These are phyloP conservation scores for Annulohypoxylon moriforme DNA, from an alignment of 495 filamentous ascomycete genomes.

Conservation along the genomic window DNA sequence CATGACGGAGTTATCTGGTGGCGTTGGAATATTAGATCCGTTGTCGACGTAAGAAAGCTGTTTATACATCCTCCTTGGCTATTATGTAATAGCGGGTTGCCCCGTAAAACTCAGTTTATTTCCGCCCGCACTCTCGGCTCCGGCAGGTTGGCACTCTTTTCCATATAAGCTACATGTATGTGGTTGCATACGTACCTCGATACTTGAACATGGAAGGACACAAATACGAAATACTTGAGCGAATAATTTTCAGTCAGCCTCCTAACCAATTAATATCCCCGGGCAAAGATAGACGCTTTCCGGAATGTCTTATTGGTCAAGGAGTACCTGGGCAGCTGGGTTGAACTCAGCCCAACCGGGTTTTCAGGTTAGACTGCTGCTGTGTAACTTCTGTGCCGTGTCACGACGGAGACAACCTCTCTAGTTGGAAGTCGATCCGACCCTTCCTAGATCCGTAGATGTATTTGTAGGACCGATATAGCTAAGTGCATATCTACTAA, in stretches of 20 bases:
- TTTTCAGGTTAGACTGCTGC: background rate
- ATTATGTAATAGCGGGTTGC: conserved; percentile 3
- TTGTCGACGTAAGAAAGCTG: background rate
- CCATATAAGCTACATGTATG: background rate
- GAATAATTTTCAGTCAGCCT: background rate
- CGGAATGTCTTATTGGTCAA: conserved; percentile 12
- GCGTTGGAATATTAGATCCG: background rate
- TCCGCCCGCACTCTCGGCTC: conserved; percentile 1
- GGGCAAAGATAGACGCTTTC: background rate
- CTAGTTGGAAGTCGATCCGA: conserved; percentile 11
- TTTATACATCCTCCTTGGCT: background rate
- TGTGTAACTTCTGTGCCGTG: conserved; percentile 21
- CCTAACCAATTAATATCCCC: background rate
- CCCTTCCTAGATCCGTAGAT: background rate
- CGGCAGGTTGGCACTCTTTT: conserved; percentile 3
- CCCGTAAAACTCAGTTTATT: conserved; percentile 6
- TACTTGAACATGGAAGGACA: background rate
- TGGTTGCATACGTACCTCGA: background rate
- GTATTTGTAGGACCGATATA: too few species aligned
- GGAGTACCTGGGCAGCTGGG: background rate
- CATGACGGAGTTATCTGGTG: background rate
- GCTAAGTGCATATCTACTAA: background rate
- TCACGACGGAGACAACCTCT: background rate
- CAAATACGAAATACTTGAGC: background rate
- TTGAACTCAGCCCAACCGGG: background rate